Percentiles rank a stretch among this genome's conserved stretches.
Conservation (phyloP, 1,139 yeast genomes). For the Casaregolazyma lundiana region DNA sequence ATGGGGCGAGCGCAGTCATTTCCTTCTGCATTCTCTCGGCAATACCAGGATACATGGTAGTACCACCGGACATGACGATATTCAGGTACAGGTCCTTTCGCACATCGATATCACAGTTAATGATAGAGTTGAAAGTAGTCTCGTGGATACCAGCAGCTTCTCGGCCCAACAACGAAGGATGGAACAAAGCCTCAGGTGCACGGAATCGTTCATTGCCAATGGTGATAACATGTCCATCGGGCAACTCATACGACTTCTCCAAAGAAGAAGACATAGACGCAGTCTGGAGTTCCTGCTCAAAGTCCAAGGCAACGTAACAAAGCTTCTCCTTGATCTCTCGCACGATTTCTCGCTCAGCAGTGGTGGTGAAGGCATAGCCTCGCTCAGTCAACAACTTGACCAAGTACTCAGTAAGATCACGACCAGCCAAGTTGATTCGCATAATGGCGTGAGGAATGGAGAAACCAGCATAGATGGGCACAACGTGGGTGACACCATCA, state of each 20-base stretch:
- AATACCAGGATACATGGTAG: conserved; percentile 99
- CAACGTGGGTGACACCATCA: conserved; percentile 99
- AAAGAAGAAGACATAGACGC: conserved; percentile 97
- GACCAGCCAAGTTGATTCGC: conserved; percentile 99
- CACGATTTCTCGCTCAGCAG: conserved; percentile 99
- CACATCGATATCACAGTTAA: conserved; percentile 98
- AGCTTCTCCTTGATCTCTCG: conserved; percentile 99
- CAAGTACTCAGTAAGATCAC: conserved; percentile 98
- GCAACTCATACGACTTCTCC: conserved; percentile 98
- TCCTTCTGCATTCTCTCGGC: conserved; percentile 99
- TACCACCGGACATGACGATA: conserved; percentile 99
- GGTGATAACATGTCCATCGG: conserved; percentile 99
- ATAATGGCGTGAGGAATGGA: conserved; percentile 97
- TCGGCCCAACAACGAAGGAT: conserved; percentile 94
- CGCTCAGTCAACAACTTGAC: conserved; percentile 98
- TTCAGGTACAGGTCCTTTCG: conserved; percentile 98
- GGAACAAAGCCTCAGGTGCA: conserved; percentile 99
- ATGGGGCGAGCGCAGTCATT: conserved; percentile 98
- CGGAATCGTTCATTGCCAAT: conserved; percentile 99
- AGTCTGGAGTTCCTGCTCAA: conserved; percentile 97
- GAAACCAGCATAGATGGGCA: conserved; percentile 99
- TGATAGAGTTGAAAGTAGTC: conserved; percentile 98
- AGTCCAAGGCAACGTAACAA: conserved; percentile 95
- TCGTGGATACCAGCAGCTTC: conserved; percentile 99
- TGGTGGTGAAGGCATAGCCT: conserved; percentile 97